A percentile compares a stretch with the other conserved stretches of the same genome.
Conservation (phyloP, 208 protist species). For the Leishmania martiniquensis region DNA sequence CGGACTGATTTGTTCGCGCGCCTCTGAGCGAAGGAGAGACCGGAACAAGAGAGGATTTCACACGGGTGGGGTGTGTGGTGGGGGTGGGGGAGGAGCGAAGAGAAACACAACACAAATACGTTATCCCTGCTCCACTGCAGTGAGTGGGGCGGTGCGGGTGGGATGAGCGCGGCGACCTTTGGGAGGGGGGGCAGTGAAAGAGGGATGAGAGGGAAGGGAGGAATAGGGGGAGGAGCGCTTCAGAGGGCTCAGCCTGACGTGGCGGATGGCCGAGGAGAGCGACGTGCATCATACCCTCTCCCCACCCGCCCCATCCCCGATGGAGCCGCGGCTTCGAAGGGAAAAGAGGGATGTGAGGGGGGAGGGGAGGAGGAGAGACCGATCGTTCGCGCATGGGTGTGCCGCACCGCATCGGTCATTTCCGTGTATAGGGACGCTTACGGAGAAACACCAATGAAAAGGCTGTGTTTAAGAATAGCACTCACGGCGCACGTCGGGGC, state of each 20-base stretch:
- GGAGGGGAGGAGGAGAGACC: neutral
- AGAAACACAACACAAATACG: neutral
- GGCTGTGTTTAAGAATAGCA: neutral
- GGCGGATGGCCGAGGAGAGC: neutral
- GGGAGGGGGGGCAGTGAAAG: neutral
- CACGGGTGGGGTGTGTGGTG: neutral
- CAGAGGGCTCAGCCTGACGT: neutral
- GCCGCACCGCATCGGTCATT: neutral
- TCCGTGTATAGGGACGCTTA: neutral
- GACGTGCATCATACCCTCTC: neutral
- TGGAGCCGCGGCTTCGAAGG: neutral
- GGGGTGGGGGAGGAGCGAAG: neutral
- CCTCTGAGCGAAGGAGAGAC: no score
- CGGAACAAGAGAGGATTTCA: no score
- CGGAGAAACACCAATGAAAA: neutral
- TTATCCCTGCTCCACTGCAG: slow-evolving; percentile 2
- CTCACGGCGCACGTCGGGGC: no score
- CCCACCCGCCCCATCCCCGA: neutral
- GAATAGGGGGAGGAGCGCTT: neutral
- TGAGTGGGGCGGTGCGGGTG: neutral
- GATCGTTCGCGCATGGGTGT: neutral
- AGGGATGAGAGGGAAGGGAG: neutral
- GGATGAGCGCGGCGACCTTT: neutral
- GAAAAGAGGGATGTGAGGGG: no score
- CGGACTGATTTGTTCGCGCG: no score